Conservation (phyloP, 257 asterid species). For the Striga asiatica region DNA sequence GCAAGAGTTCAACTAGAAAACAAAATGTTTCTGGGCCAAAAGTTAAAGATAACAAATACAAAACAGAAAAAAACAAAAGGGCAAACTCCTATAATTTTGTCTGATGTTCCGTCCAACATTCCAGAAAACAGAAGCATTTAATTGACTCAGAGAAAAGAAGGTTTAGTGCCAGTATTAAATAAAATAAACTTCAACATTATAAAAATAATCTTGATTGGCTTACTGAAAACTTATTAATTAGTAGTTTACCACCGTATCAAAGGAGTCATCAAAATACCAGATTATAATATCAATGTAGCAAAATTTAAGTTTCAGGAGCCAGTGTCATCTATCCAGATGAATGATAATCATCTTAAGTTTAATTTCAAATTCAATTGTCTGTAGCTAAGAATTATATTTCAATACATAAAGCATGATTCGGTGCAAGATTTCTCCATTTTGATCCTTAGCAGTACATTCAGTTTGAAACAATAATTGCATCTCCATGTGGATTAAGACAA, state of each 20-base stretch:
- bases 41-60: conserved; percentile 44
- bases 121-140: conserved; percentile 30
- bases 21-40: conserved; percentile 46
- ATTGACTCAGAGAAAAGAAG: conserved; percentile 1
- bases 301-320: background rate
- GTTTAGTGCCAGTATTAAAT: conserved; percentile 4
- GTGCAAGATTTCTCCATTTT: background rate
- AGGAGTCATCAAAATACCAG: conserved; percentile 9
- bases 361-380: background rate
- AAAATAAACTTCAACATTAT: conserved; percentile 10
- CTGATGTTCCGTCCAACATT: conserved; percentile 26
- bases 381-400: background rate
- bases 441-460: background rate
- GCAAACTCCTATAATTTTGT: conserved; percentile 30
- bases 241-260: conserved; percentile 1
- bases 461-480: conserved; percentile 2
- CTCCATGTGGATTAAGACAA: conserved; percentile 12
- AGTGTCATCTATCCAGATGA: conserved; percentile 1
- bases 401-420: background rate
- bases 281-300: background rate
- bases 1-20: conserved; percentile 38
- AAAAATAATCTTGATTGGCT: background rate
- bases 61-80: conserved; percentile 47
- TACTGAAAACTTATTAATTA: conserved; percentile 3
- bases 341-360: conserved; percentile 5